Percentiles rank a stretch among this genome's conserved stretches.
Conservation (phyloP, 306 rosid genomes). For the Pachyrhizus erosus region DNA sequence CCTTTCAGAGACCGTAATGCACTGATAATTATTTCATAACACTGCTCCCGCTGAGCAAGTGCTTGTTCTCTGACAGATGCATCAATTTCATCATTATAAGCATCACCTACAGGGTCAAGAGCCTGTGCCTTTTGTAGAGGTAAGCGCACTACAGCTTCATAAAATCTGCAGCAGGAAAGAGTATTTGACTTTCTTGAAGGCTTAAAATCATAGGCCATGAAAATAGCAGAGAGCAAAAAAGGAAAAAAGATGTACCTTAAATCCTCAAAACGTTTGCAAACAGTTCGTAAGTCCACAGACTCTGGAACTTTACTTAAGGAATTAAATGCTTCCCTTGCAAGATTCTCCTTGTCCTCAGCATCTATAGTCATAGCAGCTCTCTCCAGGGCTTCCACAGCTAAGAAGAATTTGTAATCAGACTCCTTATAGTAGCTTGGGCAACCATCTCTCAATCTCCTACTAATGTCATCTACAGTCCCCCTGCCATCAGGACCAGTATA, state of each 20-base stretch:
- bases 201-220: conserved; percentile 30
- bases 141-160: conserved; percentile 94
- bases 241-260: conserved; percentile 64
- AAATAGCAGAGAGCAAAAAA: conserved; percentile 27
- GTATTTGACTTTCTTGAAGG: conserved; percentile 35
- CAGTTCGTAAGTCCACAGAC: conserved; percentile 89
- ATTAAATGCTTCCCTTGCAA: conserved; percentile 87
- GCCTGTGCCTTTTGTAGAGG: conserved; percentile 99
- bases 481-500: conserved; percentile 98
- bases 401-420: conserved; percentile 94
- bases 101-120: conserved; percentile 92
- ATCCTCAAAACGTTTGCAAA: conserved; percentile 96
- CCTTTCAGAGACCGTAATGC: conserved; percentile 88
- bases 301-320: conserved; percentile 93
- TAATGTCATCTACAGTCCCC: conserved; percentile 97
- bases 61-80: conserved; percentile 79
- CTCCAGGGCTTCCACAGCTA: conserved; percentile 95
- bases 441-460: conserved; percentile 90
- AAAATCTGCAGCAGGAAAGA: conserved; percentile 69
- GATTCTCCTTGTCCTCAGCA: conserved; percentile 75
- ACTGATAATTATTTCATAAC: conserved; percentile 87
- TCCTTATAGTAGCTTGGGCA: conserved; percentile 99
- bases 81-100: conserved; percentile 87
- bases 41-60: conserved; percentile 78
- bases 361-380: conserved; percentile 87